Evolutionary conservation across 2,329 filamentous ascomycete genomes (phyloP), one percentile per base, ranked within the genome.

Genomic region (Amylocarpus encephaloides): DNA sequence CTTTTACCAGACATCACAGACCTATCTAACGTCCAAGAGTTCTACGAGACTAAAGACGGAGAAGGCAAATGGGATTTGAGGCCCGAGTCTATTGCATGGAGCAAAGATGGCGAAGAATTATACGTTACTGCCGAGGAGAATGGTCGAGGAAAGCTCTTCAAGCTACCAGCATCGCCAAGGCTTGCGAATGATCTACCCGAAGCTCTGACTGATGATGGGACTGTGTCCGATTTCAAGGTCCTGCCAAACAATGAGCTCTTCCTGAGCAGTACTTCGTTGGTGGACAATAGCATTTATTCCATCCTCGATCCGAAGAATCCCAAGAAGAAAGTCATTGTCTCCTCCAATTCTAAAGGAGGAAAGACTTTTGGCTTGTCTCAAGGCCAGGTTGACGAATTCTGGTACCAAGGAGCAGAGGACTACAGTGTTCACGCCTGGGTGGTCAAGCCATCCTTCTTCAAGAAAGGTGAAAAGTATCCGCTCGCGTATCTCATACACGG

Each of bases 401-500:
- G 83, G 75, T 89, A 80, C 61, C 70, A 75, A 16, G 86, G 86
- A 29, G 79, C 79, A 4, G 79, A 76, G 41, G 63, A 70, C 35
- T 83, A 85, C 54, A 69, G 79, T 32, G 77, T 88, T n/a, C 86
- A 89, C 59, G 83, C 85, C 0, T 77, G 84, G 61, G 79, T 84
- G 4, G 70, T 87, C 58, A 79, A 76, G 52, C 85, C 81, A 0
- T 80, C 79, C 0, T 53, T 76, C 59, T 93, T 91, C 63, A 76
- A 86, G 61, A 67, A 74, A 7, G 50, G 30, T 15, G 85, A 88
- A 67, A 89, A 80, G 56, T 94, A 92, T 62, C 89, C 89, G 0
- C 73, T 95, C 4, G 80, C 85, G 1, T 84, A 90, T 64, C 71
- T 91, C 38, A 86, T 94, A 55, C 89, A 95, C 62, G 89, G 89